phyloP scores from a whole-genome alignment of 148 eudicot species.

The Silene uniflora region DNA sequence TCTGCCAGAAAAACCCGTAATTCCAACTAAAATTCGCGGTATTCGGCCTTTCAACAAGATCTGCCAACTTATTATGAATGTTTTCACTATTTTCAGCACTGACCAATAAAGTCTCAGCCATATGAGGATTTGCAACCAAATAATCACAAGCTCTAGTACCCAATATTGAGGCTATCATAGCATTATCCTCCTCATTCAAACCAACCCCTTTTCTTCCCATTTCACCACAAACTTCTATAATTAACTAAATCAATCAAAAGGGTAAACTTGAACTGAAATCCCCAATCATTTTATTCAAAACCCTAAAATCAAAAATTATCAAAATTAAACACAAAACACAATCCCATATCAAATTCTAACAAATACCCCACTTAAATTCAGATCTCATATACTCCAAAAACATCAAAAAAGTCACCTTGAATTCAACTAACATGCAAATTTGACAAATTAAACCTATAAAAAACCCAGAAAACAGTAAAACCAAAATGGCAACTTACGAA shows the following conservation, averaged over 20 bases:
- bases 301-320: background rate
- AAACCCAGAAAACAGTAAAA: conserved; percentile 14
- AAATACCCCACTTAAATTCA: conserved; percentile 20
- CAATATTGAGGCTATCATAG: conserved; percentile 67
- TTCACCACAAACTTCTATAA: conserved; percentile 25
- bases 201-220: conserved; percentile 37
- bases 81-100: conserved; percentile 62
- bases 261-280: conserved; percentile 15
- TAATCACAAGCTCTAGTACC: conserved; percentile 74
- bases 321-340: background rate
- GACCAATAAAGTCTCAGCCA: conserved; percentile 63
- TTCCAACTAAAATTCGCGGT: conserved; percentile 76
- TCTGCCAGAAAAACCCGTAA: conserved; percentile 92
- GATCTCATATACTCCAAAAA: conserved; percentile 21
- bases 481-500: conserved; percentile 13
- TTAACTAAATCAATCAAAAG: background rate
- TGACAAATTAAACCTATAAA: background rate
- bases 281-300: background rate
- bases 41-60: conserved; percentile 71
- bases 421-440: background rate
- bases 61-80: conserved; percentile 73
- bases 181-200: conserved; percentile 74
- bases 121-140: conserved; percentile 56
- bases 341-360: background rate
- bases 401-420: background rate